A percentile compares a stretch with the other conserved stretches of the same genome.
These are phyloP conservation scores for Fusarium verrucosum DNA, from an alignment of 2,329 filamentous ascomycete genomes.

Conservation along the genomic window DNA sequence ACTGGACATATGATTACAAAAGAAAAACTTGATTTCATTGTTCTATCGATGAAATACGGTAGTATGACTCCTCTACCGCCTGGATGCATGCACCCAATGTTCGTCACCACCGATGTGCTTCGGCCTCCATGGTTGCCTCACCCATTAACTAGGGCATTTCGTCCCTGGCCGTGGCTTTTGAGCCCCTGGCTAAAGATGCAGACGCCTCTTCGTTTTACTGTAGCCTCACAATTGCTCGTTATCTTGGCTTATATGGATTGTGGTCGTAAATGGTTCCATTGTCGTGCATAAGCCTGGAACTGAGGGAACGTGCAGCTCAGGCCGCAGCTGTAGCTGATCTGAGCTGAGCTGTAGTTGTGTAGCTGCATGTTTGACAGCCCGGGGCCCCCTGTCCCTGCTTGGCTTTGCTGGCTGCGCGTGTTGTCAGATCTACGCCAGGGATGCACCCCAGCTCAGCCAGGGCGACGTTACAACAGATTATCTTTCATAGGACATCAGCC, in stretches of 20 bases:
- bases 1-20: neutral
- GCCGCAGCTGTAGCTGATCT: neutral
- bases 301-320: conserved; percentile 24
- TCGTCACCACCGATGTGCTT: conserved; percentile 13
- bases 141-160: neutral
- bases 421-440: conserved; percentile 30
- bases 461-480: neutral
- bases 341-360: too few relatives aligned
- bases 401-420: conserved; percentile 1
- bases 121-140: neutral
- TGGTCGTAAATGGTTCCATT: neutral
- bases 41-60: neutral
- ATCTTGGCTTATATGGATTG: neutral
- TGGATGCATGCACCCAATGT: neutral
- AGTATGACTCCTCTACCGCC: neutral
- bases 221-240: neutral
- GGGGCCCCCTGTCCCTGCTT: conserved; percentile 18
- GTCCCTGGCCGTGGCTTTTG: neutral
- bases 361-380: conserved; percentile 36
- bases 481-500: neutral
- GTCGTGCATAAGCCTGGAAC: conserved; percentile 13
- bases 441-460: conserved; percentile 13
- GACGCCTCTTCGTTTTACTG: conserved; percentile 12
- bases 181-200: conserved; percentile 3
- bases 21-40: neutral